These are phyloP conservation scores for Penicillium palitans DNA, from an alignment of 2,329 filamentous ascomycete species.

Conservation along the genomic window DNA sequence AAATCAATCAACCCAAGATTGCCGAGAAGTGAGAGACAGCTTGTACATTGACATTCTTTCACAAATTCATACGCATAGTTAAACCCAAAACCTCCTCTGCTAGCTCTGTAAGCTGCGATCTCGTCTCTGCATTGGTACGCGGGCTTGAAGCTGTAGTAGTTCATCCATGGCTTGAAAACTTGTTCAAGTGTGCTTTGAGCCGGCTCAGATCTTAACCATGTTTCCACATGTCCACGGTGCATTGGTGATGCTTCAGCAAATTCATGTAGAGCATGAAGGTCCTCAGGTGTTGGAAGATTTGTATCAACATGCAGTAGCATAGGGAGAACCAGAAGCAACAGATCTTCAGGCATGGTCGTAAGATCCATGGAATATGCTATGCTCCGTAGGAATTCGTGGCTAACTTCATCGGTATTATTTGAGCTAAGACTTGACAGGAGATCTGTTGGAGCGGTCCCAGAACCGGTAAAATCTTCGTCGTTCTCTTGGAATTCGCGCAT, in stretches of 20 bases:
- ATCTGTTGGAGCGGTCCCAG: background rate
- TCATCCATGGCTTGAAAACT: background rate
- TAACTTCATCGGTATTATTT: background rate
- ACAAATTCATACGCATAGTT: slow-evolving; percentile 1
- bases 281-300: background rate
- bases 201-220: background rate
- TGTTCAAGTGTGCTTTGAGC: background rate
- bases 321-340: background rate
- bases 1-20: background rate
- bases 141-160: background rate
- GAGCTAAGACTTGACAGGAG: background rate
- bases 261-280: slow-evolving; percentile 2
- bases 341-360: background rate
- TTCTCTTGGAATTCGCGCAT: background rate
- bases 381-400: background rate
- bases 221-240: background rate
- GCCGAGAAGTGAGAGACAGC: background rate
- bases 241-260: background rate
- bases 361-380: slow-evolving; percentile 2
- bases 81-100: background rate
- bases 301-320: slow-evolving; percentile 2
- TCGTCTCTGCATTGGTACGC: background rate
- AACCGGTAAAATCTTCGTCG: background rate
- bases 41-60: background rate
- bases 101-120: background rate